phyloP scores from a whole-genome alignment of 495 filamentous ascomycete species.

The Penicillium desertorum region DNA sequence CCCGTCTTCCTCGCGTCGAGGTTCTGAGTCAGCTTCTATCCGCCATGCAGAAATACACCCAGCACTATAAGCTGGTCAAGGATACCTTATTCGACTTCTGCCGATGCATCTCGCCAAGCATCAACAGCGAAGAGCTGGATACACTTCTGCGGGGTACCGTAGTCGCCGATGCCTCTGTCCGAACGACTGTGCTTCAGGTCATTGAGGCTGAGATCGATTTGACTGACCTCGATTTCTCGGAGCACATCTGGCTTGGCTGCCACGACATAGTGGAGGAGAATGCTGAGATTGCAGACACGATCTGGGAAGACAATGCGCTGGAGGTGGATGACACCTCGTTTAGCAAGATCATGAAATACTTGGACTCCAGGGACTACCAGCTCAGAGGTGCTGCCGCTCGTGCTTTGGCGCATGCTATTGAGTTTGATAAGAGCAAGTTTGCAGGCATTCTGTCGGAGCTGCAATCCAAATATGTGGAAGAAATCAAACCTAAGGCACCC shows the following conservation, averaged over 20 bases:
- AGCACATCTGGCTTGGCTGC: conserved; percentile 89
- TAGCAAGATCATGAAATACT: conserved; percentile 68
- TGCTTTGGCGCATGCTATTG: conserved; percentile 71
- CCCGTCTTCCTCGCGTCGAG: conserved; percentile 70
- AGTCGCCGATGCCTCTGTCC: conserved; percentile 73
- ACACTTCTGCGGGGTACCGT: conserved; percentile 72
- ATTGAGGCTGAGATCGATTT: conserved; percentile 90
- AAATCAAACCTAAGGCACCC: conserved; percentile 76
- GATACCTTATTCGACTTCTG: conserved; percentile 85
- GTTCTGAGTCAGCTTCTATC: conserved; percentile 66
- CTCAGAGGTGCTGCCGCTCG: conserved; percentile 81
- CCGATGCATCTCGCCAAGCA: conserved; percentile 73
- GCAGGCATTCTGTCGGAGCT: conserved; percentile 59
- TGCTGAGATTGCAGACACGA: conserved; percentile 73
- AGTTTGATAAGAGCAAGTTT: conserved; percentile 56
- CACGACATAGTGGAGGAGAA: conserved; percentile 93
- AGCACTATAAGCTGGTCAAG: conserved; percentile 92
- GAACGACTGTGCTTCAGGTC: conserved; percentile 84
- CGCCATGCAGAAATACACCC: conserved; percentile 84
- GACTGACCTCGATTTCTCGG: conserved; percentile 77
- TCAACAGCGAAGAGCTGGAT: conserved; percentile 64
- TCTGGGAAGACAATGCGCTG: conserved; percentile 93
- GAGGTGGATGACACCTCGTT: conserved; percentile 65
- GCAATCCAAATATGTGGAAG: conserved; percentile 65
- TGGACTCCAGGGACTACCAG: conserved; percentile 73